These are phyloP conservation scores for Silene noctiflora DNA, from an alignment of 179 eudicot species.

Conservation along the genomic window DNA sequence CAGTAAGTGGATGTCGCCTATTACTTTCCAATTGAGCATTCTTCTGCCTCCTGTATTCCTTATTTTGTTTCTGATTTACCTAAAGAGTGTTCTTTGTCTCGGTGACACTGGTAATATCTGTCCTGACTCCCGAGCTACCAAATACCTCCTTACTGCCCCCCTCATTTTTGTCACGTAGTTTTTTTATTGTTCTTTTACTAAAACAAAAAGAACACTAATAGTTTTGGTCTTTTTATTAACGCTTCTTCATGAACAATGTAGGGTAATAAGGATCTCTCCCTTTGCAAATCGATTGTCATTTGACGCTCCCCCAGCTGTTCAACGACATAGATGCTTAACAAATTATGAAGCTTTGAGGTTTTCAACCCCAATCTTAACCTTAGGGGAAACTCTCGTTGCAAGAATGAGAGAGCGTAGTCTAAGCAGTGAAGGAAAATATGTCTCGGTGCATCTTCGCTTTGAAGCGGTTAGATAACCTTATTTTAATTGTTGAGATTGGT, in stretches of 20 bases:
- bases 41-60: not conserved
- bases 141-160: not conserved
- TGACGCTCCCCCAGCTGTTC: constrained; percentile 93
- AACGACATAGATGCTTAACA: constrained; percentile 86
- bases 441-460: constrained; percentile 97
- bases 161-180: not conserved
- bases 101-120: not conserved
- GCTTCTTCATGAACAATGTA: constrained; percentile 28
- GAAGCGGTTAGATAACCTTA: constrained; percentile 67
- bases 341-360: constrained; percentile 94
- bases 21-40: not conserved
- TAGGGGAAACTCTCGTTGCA: constrained; percentile 73
- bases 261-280: constrained; percentile 97
- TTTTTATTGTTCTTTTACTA: not conserved
- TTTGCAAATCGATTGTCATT: constrained; percentile 94
- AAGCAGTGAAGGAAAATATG: constrained; percentile 75
- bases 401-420: constrained; percentile 83
- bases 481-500: not conserved
- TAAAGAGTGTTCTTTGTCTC: not conserved
- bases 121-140: not conserved
- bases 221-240: not conserved
- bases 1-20: constrained; percentile 48
- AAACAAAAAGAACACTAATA: not conserved
- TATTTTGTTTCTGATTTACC: not conserved
- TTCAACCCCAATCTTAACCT: constrained; percentile 58